Base-by-base conservation (phyloP, 2,329 filamentous ascomycete species). In the Paraconiothyrium brasiliense region DNA sequence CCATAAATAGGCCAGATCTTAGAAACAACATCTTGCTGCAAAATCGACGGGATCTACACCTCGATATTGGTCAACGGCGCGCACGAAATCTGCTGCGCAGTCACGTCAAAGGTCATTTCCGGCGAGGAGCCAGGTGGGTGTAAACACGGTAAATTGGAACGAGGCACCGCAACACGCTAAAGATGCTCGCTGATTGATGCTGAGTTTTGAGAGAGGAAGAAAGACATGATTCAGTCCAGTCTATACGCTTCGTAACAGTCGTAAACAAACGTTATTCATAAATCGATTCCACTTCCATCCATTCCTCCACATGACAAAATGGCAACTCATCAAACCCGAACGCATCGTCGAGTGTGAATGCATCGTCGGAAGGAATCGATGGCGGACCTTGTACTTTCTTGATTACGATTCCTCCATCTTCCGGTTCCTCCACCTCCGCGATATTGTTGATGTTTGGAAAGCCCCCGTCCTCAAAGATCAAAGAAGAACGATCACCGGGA, bases 391-490 rank as follows among this genome's bases (percentile, higher is more conserved):
- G 68, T 22, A 71, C 69, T 57, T 75, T 73, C 55, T 65, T 57
- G 48, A 77, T 65, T 50, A 66, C 57, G 47, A 77, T 67, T 8
- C 60, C 64, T 30, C 69, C 71, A 24, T 76, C 76, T 13, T 76
- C 75, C 8, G 75, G 76, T 54, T 79, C 78, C 48, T 78, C 76
- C 9, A 77, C 76, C 55, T 80, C 78, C n/a, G 67, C 58, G 44
- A 79, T 76, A 44, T 76, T 73, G 59, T 74, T 73, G 48, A 71
- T 69, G 57, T 76, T 76, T 6, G 77, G 66, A 35, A 78, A 70
- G n/a, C 78, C 78, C 50, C 74, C 67, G 57, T 79, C 78, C 58
- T 79, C 78, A 55, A 80, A 80, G 56, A 76, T 72, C 30, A 80
- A 68, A 34, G 76, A 79, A 14, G 68, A 67, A 46, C 76, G 70